Conservation (phyloP, 345 rosid genomes). For the Eucalyptus tenuipes region DNA sequence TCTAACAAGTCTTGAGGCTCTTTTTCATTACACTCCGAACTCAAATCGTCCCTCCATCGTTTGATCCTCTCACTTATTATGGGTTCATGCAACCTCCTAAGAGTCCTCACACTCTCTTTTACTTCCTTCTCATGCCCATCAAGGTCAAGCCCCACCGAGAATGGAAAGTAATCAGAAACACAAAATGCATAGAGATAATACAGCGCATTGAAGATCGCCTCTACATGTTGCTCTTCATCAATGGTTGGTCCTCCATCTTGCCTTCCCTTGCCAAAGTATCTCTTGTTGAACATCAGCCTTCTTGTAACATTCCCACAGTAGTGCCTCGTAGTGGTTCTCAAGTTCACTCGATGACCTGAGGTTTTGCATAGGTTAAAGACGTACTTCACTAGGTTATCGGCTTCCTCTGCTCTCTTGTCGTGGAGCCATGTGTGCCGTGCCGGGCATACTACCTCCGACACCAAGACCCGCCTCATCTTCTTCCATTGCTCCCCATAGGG, state of each 20-base stretch:
- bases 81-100: not conserved
- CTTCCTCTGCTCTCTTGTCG: slow-evolving; percentile 24
- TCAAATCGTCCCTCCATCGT: slow-evolving; percentile 2
- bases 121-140: not conserved
- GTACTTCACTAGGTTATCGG: slow-evolving; percentile 28
- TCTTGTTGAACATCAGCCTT: slow-evolving; percentile 12
- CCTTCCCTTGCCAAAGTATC: slow-evolving; percentile 3
- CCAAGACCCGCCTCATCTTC: slow-evolving; percentile 32
- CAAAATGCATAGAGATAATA: slow-evolving; percentile 1
- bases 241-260: slow-evolving; percentile 8
- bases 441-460: slow-evolving; percentile 6
- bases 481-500: slow-evolving; percentile 24
- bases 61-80: slow-evolving; percentile 1
- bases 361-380: slow-evolving; percentile 11
- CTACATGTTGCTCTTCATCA: slow-evolving; percentile 6
- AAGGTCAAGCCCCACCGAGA: not conserved
- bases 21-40: not conserved
- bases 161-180: slow-evolving; percentile 6
- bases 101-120: not conserved
- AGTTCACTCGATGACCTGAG: not conserved
- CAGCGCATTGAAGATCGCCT: not conserved
- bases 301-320: slow-evolving; percentile 7
- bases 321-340: not conserved
- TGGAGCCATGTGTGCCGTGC: slow-evolving; percentile 12
- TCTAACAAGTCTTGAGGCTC: not conserved